Percentiles rank a stretch among this genome's conserved stretches.
These are phyloP conservation scores for Botrytis tulipae DNA, from an alignment of 2,329 filamentous ascomycete species.

Conservation along the genomic window DNA sequence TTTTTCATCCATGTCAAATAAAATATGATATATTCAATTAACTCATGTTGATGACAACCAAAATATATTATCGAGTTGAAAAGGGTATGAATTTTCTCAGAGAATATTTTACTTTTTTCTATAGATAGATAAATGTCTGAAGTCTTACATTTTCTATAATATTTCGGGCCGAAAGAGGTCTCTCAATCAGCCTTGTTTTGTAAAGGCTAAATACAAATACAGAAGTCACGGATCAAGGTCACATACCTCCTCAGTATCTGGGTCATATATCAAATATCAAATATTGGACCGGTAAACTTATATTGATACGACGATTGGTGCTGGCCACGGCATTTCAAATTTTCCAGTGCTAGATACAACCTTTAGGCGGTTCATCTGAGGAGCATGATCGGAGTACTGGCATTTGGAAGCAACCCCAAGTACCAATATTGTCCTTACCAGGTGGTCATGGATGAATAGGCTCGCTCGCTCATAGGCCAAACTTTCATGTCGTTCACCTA, in stretches of 20 bases:
- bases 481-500: background rate
- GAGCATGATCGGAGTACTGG: background rate
- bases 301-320: background rate
- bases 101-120: background rate
- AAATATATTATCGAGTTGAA: background rate
- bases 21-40: constrained; percentile 27
- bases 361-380: background rate
- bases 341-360: background rate
- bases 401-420: background rate
- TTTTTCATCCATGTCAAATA: constrained; percentile 21
- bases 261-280: background rate
- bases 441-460: background rate
- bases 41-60: background rate
- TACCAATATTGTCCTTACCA: background rate
- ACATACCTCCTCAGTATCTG: background rate
- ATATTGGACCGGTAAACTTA: background rate
- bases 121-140: background rate
- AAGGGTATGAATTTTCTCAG: background rate
- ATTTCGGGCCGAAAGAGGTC: constrained; percentile 18
- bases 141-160: constrained; percentile 15
- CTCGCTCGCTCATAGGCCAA: background rate
- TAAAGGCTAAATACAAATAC: constrained; percentile 21
- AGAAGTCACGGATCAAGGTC: constrained; percentile 10
- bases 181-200: constrained; percentile 22
- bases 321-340: background rate